A percentile compares a stretch with the other conserved stretches of the same genome.
phyloP scores from a whole-genome alignment of 768 basidiomycete genomes.

The Neoboletus subvelutipes region DNA sequence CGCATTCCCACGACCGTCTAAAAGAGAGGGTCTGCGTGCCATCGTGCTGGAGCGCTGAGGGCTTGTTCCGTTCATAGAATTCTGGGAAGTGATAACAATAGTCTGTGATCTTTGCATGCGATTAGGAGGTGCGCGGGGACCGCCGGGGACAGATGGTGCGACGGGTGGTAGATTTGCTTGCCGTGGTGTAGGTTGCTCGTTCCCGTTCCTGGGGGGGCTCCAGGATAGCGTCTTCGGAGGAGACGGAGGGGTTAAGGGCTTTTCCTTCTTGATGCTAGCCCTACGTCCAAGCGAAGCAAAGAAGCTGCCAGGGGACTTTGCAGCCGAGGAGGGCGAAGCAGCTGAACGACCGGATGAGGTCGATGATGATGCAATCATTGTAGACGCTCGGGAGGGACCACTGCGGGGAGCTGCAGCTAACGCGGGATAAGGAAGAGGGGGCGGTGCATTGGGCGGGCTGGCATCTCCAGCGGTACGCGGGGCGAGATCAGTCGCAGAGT shows the following conservation, averaged over 20 bases:
- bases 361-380: slow-evolving; percentile 39
- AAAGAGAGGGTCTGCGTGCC: slow-evolving; percentile 31
- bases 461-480: slow-evolving; percentile 45
- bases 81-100: slow-evolving; percentile 45
- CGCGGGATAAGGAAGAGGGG: slow-evolving; percentile 73
- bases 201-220: slow-evolving; percentile 31
- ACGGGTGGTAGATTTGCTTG: slow-evolving; percentile 29
- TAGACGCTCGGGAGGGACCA: slow-evolving; percentile 31
- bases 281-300: slow-evolving; percentile 76
- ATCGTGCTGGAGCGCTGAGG: slow-evolving; percentile 34
- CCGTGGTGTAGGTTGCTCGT: slow-evolving; percentile 30
- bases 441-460: slow-evolving; percentile 53
- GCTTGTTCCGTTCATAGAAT: slow-evolving; percentile 11
- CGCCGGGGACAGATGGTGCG: slow-evolving; percentile 64
- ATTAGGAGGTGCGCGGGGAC: slow-evolving; percentile 67
- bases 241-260: slow-evolving; percentile 31
- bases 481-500: slow-evolving; percentile 72
- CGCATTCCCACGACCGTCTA: slow-evolving; percentile 21
- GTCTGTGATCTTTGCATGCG: slow-evolving; percentile 70
- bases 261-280: slow-evolving; percentile 51
- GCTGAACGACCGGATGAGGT: slow-evolving; percentile 49
- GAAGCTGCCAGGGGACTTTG: slow-evolving; percentile 57
- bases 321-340: slow-evolving; percentile 39
- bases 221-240: slow-evolving; percentile 39
- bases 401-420: slow-evolving; percentile 43